Base-by-base conservation (phyloP, 192 early-diverging fungal genomes). In the Coemansia aciculifera region DNA sequence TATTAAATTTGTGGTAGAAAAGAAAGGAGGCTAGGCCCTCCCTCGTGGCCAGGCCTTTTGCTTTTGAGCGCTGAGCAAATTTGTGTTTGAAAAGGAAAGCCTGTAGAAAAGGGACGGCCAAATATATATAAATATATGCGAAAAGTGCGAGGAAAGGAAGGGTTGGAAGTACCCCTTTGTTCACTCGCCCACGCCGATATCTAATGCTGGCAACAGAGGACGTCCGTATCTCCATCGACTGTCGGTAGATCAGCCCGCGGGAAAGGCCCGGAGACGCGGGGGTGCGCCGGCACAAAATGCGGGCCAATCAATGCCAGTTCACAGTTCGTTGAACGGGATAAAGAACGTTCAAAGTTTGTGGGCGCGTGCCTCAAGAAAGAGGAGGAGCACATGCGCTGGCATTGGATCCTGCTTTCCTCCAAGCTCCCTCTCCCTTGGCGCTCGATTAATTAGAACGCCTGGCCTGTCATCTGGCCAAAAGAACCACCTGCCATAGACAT, bases 31-130 rank as follows among this genome's bases (percentile, higher is more conserved):
- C 44, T 9, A 21, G 19, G 3, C 34, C 17, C n/a, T 19, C 43
- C 44, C 44, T 48, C 44, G 44, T 48, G 44, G 44, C 44, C 44
- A 48, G 44, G 44, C 44, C n/a, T 48, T 48, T 48, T 48, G 44
- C 44, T 48, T 48, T 36, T 48, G n/a, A 19, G 44, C 44, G 17
- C n/a, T 48, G 19, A 21, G 44, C 17, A 48, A 48, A 21, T 48
- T 48, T 19, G 44, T 48, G n/a, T 13, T 36, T 10, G 13, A 40
- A 40, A 40, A 13, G 39, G 11, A 40, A 40, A 12, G 39, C 11
- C 7, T 40, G 39, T 40, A 19, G 44, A 48, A 48, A 48, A 48
- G 44, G 44, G 5, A 43, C 13, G 15, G 40, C 11, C 42, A 43
- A 48, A 48, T 17, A 5, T 7, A 48, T 3, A 27, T 27, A 27